Percentiles rank a stretch among this genome's conserved stretches.
Conservation (phyloP, 768 basidiomycete genomes). For the Mycena capillaripes region DNA sequence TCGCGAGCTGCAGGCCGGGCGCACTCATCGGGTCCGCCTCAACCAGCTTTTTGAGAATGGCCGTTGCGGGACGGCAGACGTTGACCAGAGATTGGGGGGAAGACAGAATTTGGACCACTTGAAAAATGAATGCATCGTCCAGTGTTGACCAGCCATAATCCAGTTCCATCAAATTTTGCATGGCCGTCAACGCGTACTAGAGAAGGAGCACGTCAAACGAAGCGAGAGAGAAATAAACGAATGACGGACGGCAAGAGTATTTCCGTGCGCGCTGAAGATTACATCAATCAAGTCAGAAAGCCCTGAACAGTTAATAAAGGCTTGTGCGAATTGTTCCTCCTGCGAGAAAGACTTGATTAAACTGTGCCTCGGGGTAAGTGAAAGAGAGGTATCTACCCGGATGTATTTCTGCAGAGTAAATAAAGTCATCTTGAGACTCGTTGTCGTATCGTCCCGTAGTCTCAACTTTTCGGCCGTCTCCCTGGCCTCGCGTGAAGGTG, state of each 20-base stretch:
- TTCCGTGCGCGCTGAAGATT: slow-evolving; percentile 78
- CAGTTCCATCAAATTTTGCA: slow-evolving; percentile 91
- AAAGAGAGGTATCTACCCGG: slow-evolving; percentile 67
- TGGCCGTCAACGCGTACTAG: slow-evolving; percentile 87
- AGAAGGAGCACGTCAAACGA: slow-evolving; percentile 13
- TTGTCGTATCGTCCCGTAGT: slow-evolving; percentile 67
- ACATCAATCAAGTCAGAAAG: slow-evolving; percentile 78
- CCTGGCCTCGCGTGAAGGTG: slow-evolving; percentile 83
- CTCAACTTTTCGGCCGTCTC: slow-evolving; percentile 81
- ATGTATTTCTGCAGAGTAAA: slow-evolving; percentile 88
- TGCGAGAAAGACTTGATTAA: slow-evolving; percentile 48
- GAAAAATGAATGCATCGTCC: slow-evolving; percentile 78
- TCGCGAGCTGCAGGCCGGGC: slow-evolving; percentile 68
- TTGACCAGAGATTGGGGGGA: slow-evolving; percentile 86
- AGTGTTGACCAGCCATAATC: slow-evolving; percentile 88
- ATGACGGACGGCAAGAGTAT: slow-evolving; percentile 82
- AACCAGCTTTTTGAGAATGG: slow-evolving; percentile 90
- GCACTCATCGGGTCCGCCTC: slow-evolving; percentile 85
- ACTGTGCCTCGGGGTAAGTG: not conserved
- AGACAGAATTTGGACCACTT: slow-evolving; percentile 83
- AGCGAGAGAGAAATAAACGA: slow-evolving; percentile 7
- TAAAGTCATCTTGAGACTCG: slow-evolving; percentile 73
- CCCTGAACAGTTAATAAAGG: slow-evolving; percentile 83
- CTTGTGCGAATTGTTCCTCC: slow-evolving; percentile 88
- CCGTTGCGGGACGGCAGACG: slow-evolving; percentile 91